Evolutionary conservation across 2,329 filamentous ascomycete species (phyloP).

Genomic region (Ilyonectria sp.): DNA sequence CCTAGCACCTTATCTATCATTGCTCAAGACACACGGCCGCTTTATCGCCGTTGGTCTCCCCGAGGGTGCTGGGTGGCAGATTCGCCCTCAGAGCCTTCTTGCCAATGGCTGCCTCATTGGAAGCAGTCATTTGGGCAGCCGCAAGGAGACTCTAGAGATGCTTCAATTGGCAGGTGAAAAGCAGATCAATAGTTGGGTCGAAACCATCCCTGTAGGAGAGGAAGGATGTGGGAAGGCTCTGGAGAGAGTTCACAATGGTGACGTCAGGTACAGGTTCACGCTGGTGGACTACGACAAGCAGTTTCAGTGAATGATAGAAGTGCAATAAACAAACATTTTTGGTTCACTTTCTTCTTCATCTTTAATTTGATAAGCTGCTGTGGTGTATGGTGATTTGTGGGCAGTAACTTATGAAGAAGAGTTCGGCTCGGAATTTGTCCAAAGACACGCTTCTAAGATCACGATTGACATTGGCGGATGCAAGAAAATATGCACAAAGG

Average conservation of each 20-base stretch:
- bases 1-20: conserved; percentile 68
- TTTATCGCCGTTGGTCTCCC: conserved; percentile 77
- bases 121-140: conserved; percentile 59
- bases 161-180: conserved; percentile 67
- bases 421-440: too few species aligned
- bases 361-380: neutral
- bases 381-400: too few species aligned
- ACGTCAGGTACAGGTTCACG: conserved; percentile 42
- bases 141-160: conserved; percentile 69
- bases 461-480: too few species aligned
- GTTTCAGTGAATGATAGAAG: conserved; percentile 40
- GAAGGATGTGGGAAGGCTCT: conserved; percentile 33
- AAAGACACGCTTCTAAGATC: too few species aligned
- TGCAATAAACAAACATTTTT: neutral
- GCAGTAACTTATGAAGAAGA: too few species aligned
- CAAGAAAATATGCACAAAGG: neutral
- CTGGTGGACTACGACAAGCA: conserved; percentile 43
- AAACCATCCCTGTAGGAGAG: conserved; percentile 48
- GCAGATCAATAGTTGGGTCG: conserved; percentile 66
- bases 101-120: conserved; percentile 65
- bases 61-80: conserved; percentile 60
- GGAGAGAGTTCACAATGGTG: conserved; percentile 22
- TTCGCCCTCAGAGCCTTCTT: conserved; percentile 70
- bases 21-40: conserved; percentile 70
- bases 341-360: neutral